Evolutionary conservation across 768 basidiomycete genomes (phyloP).

Genomic region (Exidia glandulosa): DNA sequence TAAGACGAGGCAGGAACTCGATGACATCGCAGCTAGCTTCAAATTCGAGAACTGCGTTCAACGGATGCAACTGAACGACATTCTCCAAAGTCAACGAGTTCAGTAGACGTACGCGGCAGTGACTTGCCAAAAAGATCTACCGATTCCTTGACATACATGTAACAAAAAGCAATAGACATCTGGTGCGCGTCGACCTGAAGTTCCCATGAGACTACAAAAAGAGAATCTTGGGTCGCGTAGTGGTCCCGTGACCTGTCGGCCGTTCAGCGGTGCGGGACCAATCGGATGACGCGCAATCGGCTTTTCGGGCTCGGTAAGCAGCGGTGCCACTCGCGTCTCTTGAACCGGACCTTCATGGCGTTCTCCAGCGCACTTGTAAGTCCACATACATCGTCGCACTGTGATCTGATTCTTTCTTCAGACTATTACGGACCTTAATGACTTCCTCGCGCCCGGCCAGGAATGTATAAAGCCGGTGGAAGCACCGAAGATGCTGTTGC

Average conservation of each 20-base stretch:
- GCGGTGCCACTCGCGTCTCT: not conserved
- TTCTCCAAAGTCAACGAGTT: slow-evolving; percentile 9
- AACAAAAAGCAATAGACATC: no score
- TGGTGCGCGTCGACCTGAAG: no score
- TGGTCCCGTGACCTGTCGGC: no score
- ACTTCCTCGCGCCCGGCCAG: slow-evolving; percentile 93
- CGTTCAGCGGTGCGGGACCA: not conserved
- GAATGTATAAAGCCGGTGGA: slow-evolving; percentile 95
- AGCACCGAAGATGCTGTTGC: slow-evolving; percentile 28
- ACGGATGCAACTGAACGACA: slow-evolving; percentile 21
- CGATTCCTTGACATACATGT: no score
- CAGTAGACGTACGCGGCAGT: no score
- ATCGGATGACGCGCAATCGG: not conserved
- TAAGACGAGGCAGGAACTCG: slow-evolving; percentile 24
- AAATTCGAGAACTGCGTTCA: slow-evolving; percentile 30
- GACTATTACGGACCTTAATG: slow-evolving; percentile 91
- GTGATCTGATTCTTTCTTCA: slow-evolving; percentile 17
- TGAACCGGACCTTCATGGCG: slow-evolving; percentile 42
- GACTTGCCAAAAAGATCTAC: no score
- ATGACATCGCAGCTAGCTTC: slow-evolving; percentile 31
- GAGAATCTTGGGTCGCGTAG: no score
- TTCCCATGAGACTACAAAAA: no score
- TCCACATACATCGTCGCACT: slow-evolving; percentile 10
- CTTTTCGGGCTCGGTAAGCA: not conserved
- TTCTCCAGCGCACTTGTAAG: slow-evolving; percentile 80